Percentiles rank a stretch among this genome's conserved stretches.
These are phyloP conservation scores for Globisporangium radiosum DNA, from an alignment of 352 stramenopile species.

Conservation along the genomic window DNA sequence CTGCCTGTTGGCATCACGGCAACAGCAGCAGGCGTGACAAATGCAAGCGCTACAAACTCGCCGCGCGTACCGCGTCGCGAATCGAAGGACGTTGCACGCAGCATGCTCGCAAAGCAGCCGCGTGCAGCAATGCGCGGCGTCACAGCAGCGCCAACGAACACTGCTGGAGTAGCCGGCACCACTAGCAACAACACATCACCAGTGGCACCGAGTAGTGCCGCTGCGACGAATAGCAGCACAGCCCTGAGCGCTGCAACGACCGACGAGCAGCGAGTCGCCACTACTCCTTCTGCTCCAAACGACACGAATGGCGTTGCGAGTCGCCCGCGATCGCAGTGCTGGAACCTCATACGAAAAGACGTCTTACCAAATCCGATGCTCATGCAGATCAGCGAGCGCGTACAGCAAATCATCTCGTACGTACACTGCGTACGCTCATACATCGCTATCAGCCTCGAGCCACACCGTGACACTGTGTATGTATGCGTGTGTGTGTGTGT, in stretches of 20 bases:
- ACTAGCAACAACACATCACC: not conserved
- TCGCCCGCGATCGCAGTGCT: constrained; percentile 7
- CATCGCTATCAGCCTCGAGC: too few species aligned
- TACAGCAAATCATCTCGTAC: constrained; percentile 65
- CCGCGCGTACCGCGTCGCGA: constrained; percentile 1
- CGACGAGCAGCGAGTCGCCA: constrained; percentile 2
- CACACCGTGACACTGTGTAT: not conserved
- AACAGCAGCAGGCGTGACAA: not conserved
- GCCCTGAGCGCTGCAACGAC: too few species aligned
- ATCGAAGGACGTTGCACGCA: constrained; percentile 7
- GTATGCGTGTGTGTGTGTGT: not conserved
- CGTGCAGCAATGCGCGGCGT: constrained; percentile 7
- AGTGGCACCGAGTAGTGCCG: not conserved
- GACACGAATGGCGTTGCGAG: not conserved
- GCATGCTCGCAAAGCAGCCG: constrained; percentile 12
- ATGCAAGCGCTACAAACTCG: not conserved
- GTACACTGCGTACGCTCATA: not conserved
- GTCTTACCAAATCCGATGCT: constrained; percentile 41
- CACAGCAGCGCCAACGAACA: not conserved
- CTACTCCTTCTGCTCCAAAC: not conserved
- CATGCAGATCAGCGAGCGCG: constrained; percentile 53
- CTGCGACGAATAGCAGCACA: not conserved
- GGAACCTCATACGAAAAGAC: constrained; percentile 18
- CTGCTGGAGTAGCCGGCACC: not conserved
- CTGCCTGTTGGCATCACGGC: not conserved